Evolutionary conservation across 345 rosid species (phyloP), one percentile per base, ranked within the genome.

Genomic region (Kernera saxatilis): DNA sequence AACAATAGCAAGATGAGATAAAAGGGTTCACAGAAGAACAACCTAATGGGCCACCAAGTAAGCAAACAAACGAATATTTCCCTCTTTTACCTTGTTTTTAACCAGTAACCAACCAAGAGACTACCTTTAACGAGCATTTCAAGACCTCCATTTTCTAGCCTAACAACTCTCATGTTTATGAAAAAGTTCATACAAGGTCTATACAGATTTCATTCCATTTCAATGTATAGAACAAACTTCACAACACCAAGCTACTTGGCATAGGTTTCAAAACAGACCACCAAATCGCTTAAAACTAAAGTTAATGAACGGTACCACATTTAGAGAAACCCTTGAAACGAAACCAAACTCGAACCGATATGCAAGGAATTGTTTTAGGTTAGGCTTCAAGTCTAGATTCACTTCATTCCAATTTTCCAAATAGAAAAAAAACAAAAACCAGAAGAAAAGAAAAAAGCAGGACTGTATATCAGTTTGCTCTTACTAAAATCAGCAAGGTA

Each of bases 151-250:
- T 23, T 62, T 53, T 43, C 69, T 32, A 74, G 63, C 21, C 45
- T 73, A 72, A 73, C 7, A 57, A 46, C 57, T 33, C 64, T 17
- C 50, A 55, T 64, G 65, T 64, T 45, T 67, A 58, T 58, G 25
- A 45, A 37, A 19, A 58, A 14, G 1, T 27, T 7, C 52, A 6
- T 46, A 49, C 30, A 43, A 55, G 18, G 13, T 36, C 41, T 55
- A 72, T 52, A 43, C 36, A 27, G 37, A 37, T 45, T 46, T 53
- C 30, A 35, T 22, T 72, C 39, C 56, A 63, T 23, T 63, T 29
- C 30, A 19, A 44, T 13, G 1, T 25, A 39, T 4, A 49, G 67
- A 29, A 22, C 13, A 49, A 48, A 48, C 72, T 37, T 25, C 63
- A 74, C 46, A 66, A 30, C 45, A 50, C 43, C 54, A 39, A 74